Evolutionary conservation across 352 stramenopile species (phyloP).

Genomic region (Pythium grandisporangium): DNA sequence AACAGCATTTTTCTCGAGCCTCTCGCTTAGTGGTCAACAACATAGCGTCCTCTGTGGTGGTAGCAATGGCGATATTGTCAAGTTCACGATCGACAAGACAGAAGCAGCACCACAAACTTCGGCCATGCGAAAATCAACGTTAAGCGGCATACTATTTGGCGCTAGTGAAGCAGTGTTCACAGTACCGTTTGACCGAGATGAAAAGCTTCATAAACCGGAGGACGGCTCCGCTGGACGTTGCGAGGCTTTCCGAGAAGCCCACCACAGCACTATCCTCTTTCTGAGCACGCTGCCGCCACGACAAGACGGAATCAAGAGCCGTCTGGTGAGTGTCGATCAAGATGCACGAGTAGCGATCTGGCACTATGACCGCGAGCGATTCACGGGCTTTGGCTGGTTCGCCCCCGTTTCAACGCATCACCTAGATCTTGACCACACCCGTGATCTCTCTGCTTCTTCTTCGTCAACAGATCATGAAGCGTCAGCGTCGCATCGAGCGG

Average conservation of each 20-base stretch:
- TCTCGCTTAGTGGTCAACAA: conserved; percentile 1
- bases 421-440: conserved; percentile 16
- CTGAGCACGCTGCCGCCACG: conserved; percentile 12
- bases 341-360: conserved; percentile 22
- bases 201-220: too few relatives aligned
- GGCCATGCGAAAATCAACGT: too few relatives aligned
- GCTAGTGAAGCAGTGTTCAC: conserved; percentile 21
- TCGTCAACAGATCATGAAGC: too few relatives aligned
- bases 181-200: conserved; percentile 4
- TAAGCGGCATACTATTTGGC: too few relatives aligned
- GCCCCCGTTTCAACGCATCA: conserved; percentile 11
- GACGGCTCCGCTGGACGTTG: too few relatives aligned
- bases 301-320: background rate
- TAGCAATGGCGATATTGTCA: conserved; percentile 5
- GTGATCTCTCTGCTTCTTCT: too few relatives aligned
- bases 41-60: conserved; percentile 2
- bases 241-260: conserved; percentile 28
- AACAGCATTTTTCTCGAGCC: conserved; percentile 1
- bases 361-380: conserved; percentile 23
- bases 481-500: background rate
- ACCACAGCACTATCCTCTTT: conserved; percentile 24
- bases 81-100: too few relatives aligned
- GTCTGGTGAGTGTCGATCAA: conserved; percentile 34
- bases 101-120: too few relatives aligned
- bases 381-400: conserved; percentile 40